Conservation (phyloP, 192 early-diverging fungal species). For the Helicostylum pulchrum region DNA sequence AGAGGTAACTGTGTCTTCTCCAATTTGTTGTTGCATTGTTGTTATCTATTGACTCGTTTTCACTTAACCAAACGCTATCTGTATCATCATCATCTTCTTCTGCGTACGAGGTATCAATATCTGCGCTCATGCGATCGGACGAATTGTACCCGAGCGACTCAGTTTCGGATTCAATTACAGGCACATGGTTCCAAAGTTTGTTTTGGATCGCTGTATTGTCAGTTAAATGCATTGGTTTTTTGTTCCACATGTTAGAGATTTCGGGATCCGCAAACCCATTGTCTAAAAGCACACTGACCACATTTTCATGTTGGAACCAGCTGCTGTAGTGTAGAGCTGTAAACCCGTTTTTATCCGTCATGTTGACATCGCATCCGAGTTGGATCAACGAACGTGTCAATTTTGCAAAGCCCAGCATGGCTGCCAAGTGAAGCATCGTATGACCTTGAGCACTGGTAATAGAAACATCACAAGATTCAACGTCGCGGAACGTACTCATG, state of each 20-base stretch:
- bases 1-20: conserved; percentile 1
- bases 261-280: conserved; percentile 11
- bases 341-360: conserved; percentile 61
- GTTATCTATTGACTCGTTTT: background rate
- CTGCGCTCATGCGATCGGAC: conserved; percentile 13
- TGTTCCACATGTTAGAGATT: conserved; percentile 16
- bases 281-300: conserved; percentile 55
- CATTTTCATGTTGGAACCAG: conserved; percentile 50
- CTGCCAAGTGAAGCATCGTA: conserved; percentile 63
- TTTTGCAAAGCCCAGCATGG: conserved; percentile 57
- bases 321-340: conserved; percentile 69
- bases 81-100: background rate
- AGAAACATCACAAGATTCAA: conserved; percentile 34
- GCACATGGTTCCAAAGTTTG: conserved; percentile 2
- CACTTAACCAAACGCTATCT: background rate
- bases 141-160: conserved; percentile 11
- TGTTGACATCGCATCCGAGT: conserved; percentile 45
- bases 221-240: conserved; percentile 20
- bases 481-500: conserved; percentile 42
- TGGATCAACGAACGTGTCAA: conserved; percentile 43
- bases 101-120: conserved; percentile 12
- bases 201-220: conserved; percentile 5
- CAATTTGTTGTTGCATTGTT: no score
- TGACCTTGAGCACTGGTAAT: conserved; percentile 43
- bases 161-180: conserved; percentile 7